These are phyloP conservation scores for Coniochaeta sp. DNA, from an alignment of 2,329 filamentous ascomycete genomes.

Conservation along the genomic window DNA sequence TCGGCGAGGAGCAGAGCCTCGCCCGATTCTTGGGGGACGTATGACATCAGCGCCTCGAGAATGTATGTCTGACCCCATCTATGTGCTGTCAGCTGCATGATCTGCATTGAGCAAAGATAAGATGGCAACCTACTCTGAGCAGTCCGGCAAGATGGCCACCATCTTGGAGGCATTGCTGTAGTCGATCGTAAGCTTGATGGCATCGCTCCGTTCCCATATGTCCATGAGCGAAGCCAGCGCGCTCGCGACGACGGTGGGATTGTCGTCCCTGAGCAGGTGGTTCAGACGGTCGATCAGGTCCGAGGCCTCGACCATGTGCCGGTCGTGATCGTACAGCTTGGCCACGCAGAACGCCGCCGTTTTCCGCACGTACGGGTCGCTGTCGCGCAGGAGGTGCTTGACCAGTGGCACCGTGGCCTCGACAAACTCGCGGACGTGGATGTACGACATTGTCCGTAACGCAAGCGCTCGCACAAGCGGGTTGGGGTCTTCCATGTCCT, in stretches of 20 bases:
- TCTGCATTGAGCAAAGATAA: background rate
- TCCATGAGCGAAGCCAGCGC: slow-evolving; percentile 88
- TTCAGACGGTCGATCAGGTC: slow-evolving; percentile 92
- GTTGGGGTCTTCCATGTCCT: slow-evolving; percentile 93
- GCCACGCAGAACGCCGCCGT: slow-evolving; percentile 94
- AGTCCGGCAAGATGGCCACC: slow-evolving; percentile 91
- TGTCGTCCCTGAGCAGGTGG: slow-evolving; percentile 84
- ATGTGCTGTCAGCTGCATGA: slow-evolving; percentile 8
- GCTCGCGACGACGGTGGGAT: slow-evolving; percentile 94
- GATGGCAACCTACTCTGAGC: slow-evolving; percentile 76
- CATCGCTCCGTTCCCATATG: slow-evolving; percentile 96
- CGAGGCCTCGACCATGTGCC: slow-evolving; percentile 78
- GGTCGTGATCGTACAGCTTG: slow-evolving; percentile 96
- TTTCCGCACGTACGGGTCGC: slow-evolving; percentile 94
- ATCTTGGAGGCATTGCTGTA: slow-evolving; percentile 97
- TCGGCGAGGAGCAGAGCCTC: slow-evolving; percentile 89
- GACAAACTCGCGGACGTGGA: slow-evolving; percentile 93
- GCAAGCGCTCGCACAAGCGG: slow-evolving; percentile 88
- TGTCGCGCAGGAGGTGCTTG: slow-evolving; percentile 74
- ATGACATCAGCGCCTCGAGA: slow-evolving; percentile 94
- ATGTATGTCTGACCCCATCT: slow-evolving; percentile 99
- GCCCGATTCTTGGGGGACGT: slow-evolving; percentile 83
- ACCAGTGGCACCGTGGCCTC: slow-evolving; percentile 81
- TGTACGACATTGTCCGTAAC: slow-evolving; percentile 91
- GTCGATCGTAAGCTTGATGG: slow-evolving; percentile 96